phyloP scores from a whole-genome alignment of 2,329 filamentous ascomycete genomes.

The Podosphaera fusca region DNA sequence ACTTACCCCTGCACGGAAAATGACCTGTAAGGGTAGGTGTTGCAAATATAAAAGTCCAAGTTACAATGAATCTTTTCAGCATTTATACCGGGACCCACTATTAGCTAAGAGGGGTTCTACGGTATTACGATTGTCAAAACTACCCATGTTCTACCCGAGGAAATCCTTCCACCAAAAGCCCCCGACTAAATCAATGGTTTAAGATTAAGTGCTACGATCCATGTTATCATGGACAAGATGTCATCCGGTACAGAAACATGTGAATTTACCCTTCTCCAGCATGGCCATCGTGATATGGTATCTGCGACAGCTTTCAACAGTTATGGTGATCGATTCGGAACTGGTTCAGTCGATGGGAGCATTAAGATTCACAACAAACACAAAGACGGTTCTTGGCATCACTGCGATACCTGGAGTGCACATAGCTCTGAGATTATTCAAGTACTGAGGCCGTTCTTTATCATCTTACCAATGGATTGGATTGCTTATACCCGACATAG shows the following conservation, averaged over 20 bases:
- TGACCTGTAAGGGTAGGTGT: too few species aligned
- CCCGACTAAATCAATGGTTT: too few species aligned
- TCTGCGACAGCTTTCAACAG: constrained; percentile 57
- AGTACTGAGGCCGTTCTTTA: constrained; percentile 25
- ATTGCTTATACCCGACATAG: constrained; percentile 20
- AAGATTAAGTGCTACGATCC: too few species aligned
- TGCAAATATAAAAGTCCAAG: too few species aligned
- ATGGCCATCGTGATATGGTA: constrained; percentile 40
- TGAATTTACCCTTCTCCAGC: constrained; percentile 31
- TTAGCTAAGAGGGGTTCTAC: too few species aligned
- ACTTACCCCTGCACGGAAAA: too few species aligned
- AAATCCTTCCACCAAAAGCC: too few species aligned
- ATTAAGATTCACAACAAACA: constrained; percentile 80
- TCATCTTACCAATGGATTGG: neutral
- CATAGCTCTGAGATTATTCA: constrained; percentile 81
- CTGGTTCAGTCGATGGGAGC: constrained; percentile 76
- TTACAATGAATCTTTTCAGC: too few species aligned
- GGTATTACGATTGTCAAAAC: too few species aligned
- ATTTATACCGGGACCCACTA: too few species aligned
- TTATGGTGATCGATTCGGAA: constrained; percentile 78
- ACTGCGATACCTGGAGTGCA: constrained; percentile 72
- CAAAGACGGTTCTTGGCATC: constrained; percentile 50
- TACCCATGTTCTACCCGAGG: too few species aligned
- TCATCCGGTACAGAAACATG: neutral
- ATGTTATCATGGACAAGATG: neutral